Percentiles rank a stretch among this genome's conserved stretches.
Conservation (phyloP, 495 filamentous ascomycete species). For the Saxophila tyrrhenica region DNA sequence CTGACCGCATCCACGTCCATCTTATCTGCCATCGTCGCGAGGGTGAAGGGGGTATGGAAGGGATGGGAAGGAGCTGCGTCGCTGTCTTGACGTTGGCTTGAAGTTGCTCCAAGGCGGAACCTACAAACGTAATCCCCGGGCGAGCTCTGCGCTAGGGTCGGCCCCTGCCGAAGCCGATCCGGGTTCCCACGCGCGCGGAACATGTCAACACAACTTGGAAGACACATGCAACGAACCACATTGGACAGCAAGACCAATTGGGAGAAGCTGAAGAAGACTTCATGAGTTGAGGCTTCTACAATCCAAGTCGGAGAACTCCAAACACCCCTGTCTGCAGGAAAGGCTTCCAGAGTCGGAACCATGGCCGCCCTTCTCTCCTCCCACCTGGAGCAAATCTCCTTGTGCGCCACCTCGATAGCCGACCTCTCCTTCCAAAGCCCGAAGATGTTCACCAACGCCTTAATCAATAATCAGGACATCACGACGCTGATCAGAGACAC, state of each 20-base stretch:
- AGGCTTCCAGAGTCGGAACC: no score
- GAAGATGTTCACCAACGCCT: conserved; percentile 92
- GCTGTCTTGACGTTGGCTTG: not conserved
- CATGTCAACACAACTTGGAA: no score
- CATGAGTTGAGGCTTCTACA: no score
- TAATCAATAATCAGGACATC: conserved; percentile 80
- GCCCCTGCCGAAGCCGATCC: no score
- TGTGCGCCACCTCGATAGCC: conserved; percentile 72
- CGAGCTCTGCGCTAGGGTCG: not conserved
- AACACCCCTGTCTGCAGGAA: no score
- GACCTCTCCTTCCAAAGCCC: conserved; percentile 79
- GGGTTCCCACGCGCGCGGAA: no score
- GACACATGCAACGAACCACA: no score
- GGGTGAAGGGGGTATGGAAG: not conserved
- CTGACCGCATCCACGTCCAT: conserved; percentile 30
- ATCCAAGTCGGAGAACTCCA: no score
- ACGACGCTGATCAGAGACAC: conserved; percentile 91
- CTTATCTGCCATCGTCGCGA: conserved; percentile 27
- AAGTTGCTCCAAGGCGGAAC: not conserved
- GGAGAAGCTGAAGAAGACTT: no score
- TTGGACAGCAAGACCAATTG: no score
- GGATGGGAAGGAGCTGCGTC: not conserved
- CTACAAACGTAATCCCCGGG: not conserved
- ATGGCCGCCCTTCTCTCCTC: conserved; percentile 66
- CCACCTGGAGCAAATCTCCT: conserved; percentile 82